A percentile compares a stretch with the other conserved stretches of the same genome.
Conservation (phyloP, 2,329 filamentous ascomycete genomes). For the Arthrobotrys pseudoclavata region DNA sequence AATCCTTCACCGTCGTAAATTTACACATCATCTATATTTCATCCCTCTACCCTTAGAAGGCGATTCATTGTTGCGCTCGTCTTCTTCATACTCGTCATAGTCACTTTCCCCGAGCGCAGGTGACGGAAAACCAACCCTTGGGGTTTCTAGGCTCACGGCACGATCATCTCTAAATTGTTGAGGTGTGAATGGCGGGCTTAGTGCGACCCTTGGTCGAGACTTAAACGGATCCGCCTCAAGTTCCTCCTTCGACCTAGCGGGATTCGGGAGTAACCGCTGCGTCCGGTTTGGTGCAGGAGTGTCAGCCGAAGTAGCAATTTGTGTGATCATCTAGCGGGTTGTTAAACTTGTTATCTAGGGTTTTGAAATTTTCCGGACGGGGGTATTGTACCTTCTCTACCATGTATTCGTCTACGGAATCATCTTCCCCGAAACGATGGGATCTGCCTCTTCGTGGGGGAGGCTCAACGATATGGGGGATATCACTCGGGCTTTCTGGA, state of each 20-base stretch:
- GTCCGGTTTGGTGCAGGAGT: conserved; percentile 54
- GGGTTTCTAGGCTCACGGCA: conserved; percentile 22
- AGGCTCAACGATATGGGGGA: neutral
- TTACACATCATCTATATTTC: conserved; percentile 35
- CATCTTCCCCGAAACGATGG: conserved; percentile 36
- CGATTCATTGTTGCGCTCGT: conserved; percentile 27
- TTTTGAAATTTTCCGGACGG: conserved; percentile 2
- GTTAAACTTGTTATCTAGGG: conserved; percentile 5
- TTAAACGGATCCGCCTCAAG: conserved; percentile 64
- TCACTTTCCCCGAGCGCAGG: conserved; percentile 25
- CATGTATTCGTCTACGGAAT: conserved; percentile 56
- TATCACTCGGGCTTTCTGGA: conserved; percentile 18
- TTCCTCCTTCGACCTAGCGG: conserved; percentile 48
- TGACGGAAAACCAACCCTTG: conserved; percentile 35
- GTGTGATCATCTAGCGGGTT: conserved; percentile 46
- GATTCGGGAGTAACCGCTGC: conserved; percentile 37
- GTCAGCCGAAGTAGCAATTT: conserved; percentile 52
- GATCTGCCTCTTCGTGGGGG: conserved; percentile 8
- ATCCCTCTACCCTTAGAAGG: conserved; percentile 50
- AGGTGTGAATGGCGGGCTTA: conserved; percentile 62
- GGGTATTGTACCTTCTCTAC: conserved; percentile 60
- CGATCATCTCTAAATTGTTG: conserved; percentile 18
- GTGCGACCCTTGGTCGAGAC: conserved; percentile 63
- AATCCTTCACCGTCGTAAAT: neutral
- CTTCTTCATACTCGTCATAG: conserved; percentile 42